Evolutionary conservation across 1,284 basidiomycete genomes (phyloP).

Genomic region (Fomes fomentarius): DNA sequence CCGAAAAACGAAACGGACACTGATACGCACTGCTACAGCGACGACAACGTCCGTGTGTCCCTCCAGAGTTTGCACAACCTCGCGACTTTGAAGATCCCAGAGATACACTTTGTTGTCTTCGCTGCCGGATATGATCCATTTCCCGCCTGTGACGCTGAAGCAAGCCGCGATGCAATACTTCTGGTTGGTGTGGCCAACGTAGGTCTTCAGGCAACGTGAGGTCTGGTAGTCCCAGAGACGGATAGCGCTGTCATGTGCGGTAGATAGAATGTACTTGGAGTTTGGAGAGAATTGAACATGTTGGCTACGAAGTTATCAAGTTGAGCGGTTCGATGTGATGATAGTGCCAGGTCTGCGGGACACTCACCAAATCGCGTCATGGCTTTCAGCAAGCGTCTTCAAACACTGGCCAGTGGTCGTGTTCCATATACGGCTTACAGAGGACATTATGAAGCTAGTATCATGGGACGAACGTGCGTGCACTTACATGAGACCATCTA

Average conservation of each 20-base stretch:
- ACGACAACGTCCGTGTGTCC: constrained; percentile 83
- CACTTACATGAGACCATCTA: constrained; percentile 92
- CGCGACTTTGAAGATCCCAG: constrained; percentile 91
- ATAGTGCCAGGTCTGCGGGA: too few relatives aligned
- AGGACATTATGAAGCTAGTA: neutral
- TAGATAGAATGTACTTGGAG: constrained; percentile 90
- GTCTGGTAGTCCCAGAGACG: constrained; percentile 96
- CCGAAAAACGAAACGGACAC: neutral
- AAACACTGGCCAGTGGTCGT: constrained; percentile 91
- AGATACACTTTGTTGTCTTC: constrained; percentile 90
- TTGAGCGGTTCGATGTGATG: too few relatives aligned
- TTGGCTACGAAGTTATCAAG: constrained; percentile 51
- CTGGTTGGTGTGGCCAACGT: constrained; percentile 78
- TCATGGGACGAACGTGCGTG: neutral
- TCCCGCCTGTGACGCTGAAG: constrained; percentile 82
- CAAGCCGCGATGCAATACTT: constrained; percentile 82
- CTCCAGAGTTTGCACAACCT: constrained; percentile 78
- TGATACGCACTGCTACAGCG: constrained; percentile 67
- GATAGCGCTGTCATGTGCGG: constrained; percentile 89
- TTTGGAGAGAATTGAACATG: constrained; percentile 94
- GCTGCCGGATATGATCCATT: constrained; percentile 90
- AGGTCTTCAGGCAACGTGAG: constrained; percentile 90
- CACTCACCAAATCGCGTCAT: constrained; percentile 84
- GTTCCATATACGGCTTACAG: constrained; percentile 92
- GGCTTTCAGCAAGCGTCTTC: constrained; percentile 93